Evolutionary conservation across 1,284 basidiomycete species (phyloP), one percentile per base, ranked within the genome.

Genomic region (Moesziomyces sp.): DNA sequence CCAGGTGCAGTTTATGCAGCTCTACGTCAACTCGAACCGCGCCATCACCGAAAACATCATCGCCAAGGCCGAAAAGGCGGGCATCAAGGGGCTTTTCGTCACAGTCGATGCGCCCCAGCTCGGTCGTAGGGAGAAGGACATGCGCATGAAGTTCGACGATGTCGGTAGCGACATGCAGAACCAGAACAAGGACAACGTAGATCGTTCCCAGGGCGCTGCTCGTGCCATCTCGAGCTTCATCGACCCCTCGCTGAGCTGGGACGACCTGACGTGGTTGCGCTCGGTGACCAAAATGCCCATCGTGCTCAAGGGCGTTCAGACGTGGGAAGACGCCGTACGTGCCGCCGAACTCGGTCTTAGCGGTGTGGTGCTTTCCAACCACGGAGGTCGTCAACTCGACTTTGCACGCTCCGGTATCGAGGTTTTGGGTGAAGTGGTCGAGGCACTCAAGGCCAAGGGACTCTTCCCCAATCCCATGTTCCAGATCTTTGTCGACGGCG

Each of bases 401-500:
- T 78, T 79, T 59, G 66, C 82, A 3, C 77, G 76, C 3, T 76
- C 84, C 0, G 76, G 80, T 0, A 71, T 85, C 66, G 84, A 84
- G 46, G 82, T 85, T 0, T 73, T 98, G 11, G 92, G 91, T 3
- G 93, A 95, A 82, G 94, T 97, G 21, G 91, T 93, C 16, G 84
- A 86, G 8, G 90, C 91, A 61, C 88, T 97, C 21, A 89, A 89
- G 67, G 87, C 88, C 77, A 88, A 87, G 16, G 85, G 89, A 50
- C 88, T 92, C 30, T 87, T 87, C 79, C 84, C 83, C 59, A 85
- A 85, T 66, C 84, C 85, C 23, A 90, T 89, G 60, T 76, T 87
- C 64, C 88, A 89, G 89, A 92, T 97, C 26, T 95, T 93, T 79
- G 90, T 96, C 58, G 94, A 97, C 83, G 94, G 94, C 16, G 94